Base-by-base conservation (phyloP, 805 yeast species). In the Starmera dryadoides region DNA sequence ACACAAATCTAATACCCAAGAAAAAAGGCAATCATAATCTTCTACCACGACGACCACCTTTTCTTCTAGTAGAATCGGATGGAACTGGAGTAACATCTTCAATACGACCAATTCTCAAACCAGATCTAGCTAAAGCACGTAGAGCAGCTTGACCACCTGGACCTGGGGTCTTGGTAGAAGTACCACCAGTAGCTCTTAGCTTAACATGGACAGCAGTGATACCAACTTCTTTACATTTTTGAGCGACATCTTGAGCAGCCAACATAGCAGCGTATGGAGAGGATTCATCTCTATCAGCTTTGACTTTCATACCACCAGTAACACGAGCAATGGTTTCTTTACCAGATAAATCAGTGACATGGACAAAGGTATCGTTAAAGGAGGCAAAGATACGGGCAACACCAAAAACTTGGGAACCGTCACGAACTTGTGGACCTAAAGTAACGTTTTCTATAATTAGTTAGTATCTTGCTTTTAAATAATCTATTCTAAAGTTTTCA, bases 21-120 rank as follows among this genome's bases (percentile, higher is more conserved):
- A 6, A 21, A 21, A 21, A 21, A 9, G 23, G 9, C 8, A 21
- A 21, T 75, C 73, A 86, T 76, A 89, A 84, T 86, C 99, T 88
- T 84, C 98, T 91, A 91, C 99, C 99, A 83, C 99, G 89, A 81
- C 98, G 93, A 86, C 99, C 99, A 87, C 98, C 98, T 95, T 93
- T 94, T 87, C 91, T 86, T 85, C 99, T 93, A 73, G 98, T 94
- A 64, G 98, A 89, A 76, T 93, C 99, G 60, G 98, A 93, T 73
- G 99, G 99, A 64, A 93, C 89, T 73, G 98, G 98, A 60, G 99
- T 93, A 59, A 93, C 98, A 73, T 93, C 99, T 81, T 94, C 99
- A 62, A 93, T 93, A 77, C 99, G 88, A 64, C 99, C 99, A 59
- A 93, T 93, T 83, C 95, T 89, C 75, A 93, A 80, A 71, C 99